phyloP scores from a whole-genome alignment of 75 land plant species.

The Sequoia sempervirens region DNA sequence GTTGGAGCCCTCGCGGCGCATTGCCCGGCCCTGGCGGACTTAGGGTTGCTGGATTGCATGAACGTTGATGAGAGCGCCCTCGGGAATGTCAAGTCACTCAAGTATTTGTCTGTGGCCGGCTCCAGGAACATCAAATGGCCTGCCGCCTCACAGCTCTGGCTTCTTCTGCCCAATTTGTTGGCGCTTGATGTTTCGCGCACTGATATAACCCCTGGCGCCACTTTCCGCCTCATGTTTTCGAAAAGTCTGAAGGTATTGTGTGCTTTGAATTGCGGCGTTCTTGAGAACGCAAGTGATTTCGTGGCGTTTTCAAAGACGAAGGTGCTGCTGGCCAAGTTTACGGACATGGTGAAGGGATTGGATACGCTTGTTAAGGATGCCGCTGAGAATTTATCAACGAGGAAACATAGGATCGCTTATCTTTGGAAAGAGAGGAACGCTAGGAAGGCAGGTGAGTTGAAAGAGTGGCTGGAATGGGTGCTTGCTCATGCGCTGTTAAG shows the following conservation, averaged over 20 bases:
- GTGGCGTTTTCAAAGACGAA: slow-evolving; percentile 30
- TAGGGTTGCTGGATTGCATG: slow-evolving; percentile 74
- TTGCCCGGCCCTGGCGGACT: slow-evolving; percentile 54
- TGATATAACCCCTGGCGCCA: slow-evolving; percentile 56
- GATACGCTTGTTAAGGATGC: slow-evolving; percentile 27
- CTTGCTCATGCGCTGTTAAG: slow-evolving; percentile 73
- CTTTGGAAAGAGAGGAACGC: slow-evolving; percentile 32
- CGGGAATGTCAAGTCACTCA: slow-evolving; percentile 41
- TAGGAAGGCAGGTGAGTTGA: slow-evolving; percentile 32
- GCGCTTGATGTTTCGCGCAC: slow-evolving; percentile 93
- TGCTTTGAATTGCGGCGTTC: slow-evolving; percentile 71
- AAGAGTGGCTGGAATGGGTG: slow-evolving; percentile 88
- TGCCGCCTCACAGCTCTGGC: slow-evolving; percentile 46
- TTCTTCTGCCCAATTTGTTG: slow-evolving; percentile 62
- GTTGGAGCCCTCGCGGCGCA: slow-evolving; percentile 57
- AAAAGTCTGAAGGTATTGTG: slow-evolving; percentile 65
- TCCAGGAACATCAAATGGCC: slow-evolving; percentile 68
- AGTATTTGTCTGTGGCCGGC: slow-evolving; percentile 82
- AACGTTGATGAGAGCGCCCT: slow-evolving; percentile 62
- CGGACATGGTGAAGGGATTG: slow-evolving; percentile 60
- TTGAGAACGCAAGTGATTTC: slow-evolving; percentile 57
- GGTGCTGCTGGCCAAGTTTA: slow-evolving; percentile 56
- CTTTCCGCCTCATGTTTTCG: slow-evolving; percentile 45
- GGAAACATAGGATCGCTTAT: slow-evolving; percentile 9
- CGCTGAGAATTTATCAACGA: slow-evolving; percentile 6